Evolutionary conservation across 73 alveolate genomes (phyloP), one percentile per base, ranked within the genome.

Genomic region (Uronychia setigera): DNA sequence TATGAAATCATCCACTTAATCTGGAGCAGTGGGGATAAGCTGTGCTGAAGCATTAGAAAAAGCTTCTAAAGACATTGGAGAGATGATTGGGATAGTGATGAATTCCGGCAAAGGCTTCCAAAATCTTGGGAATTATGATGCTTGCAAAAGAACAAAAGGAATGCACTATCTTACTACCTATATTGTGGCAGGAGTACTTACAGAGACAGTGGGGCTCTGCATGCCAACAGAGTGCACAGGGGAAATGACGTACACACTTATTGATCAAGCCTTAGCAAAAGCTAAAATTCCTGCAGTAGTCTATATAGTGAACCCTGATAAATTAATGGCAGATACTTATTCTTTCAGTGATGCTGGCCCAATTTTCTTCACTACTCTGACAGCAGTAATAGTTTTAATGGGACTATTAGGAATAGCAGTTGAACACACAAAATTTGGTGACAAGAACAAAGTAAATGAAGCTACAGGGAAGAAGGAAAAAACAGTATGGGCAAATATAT

Each of bases 371-470:
- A n/a, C 79, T n/a, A 67, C 19, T 26, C 31, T 67, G 5, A 13
- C 79, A 67, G 19, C 28, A 26, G 28, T 67, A 13, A 14, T 67
- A n/a, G 5, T n/a, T 67, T 14, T 9, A 5, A 5, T 67, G 5
- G 79, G 79, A n/a, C 5, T 67, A n/a, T n/a, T 81, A 28, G 88
- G 88, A 58, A 31, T 81, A 11, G 80, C 77, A 1, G 60, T 35
- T 14, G 81, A 81, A 60, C 60, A 81, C 59, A 57, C 87, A 0
- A 35, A 11, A 11, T 29, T 80, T 1, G 35, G 35, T 29, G 34
- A 58, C 31, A 57, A 35, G 29, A 58, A 26, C 74, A 32, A 14
- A 74, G 31, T 29, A 74, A 19, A 74, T 26, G 33, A 74, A 14
- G 33, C 9, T 74, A 74, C 19, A 74, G 33, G 19, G 11, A 32